Base-by-base conservation (phyloP, 495 filamentous ascomycete species). In the Thermothielavioides terrestris region DNA sequence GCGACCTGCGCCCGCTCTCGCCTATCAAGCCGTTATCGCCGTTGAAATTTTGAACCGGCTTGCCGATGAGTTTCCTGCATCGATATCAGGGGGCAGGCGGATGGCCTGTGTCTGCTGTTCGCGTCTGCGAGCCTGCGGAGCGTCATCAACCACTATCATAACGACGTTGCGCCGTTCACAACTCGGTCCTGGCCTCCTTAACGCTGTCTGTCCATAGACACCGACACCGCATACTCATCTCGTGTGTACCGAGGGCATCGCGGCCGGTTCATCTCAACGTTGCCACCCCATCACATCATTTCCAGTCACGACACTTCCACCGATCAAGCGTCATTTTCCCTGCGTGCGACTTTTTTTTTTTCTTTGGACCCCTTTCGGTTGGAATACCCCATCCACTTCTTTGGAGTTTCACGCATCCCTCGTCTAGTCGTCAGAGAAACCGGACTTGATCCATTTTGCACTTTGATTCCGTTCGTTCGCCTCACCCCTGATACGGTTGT, bases 1-100 rank as follows among this genome's bases (percentile, higher is more conserved):
- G 65, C 36, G 70, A 74, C 30, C 17, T 78, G 40, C 66, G 73
- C 22, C 74, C 74, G 6, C 70, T 90, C n/a, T 85, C 82, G 30
- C 85, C 85, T 6, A 78, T 83, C 52, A 75, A 78, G 57, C 86
- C 86, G 23, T 69, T 89, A 37, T 88, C 83, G 14, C 85, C 85
- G 21, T 76, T 89, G 59, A 80, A 73, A 25, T 73, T 80, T 42
- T 76, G 49, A 53, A 17, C 7, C 4, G 10, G 20, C 15, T 21
- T 18, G 20, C 31, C 28, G 6, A 10, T 14, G 2, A 4, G 1
- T 12, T 36, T 31, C 31, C 34, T 14, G 27, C n/a, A 8, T 39
- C 5, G 35, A 28, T 39, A n/a, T 20, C 30, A 35, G 11, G 32
- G 34, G 35, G 28, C 30, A 35, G 11, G 32, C 22, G 35, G 28